Base-by-base conservation (phyloP, 306 rosid genomes). In the Senna tora region DNA sequence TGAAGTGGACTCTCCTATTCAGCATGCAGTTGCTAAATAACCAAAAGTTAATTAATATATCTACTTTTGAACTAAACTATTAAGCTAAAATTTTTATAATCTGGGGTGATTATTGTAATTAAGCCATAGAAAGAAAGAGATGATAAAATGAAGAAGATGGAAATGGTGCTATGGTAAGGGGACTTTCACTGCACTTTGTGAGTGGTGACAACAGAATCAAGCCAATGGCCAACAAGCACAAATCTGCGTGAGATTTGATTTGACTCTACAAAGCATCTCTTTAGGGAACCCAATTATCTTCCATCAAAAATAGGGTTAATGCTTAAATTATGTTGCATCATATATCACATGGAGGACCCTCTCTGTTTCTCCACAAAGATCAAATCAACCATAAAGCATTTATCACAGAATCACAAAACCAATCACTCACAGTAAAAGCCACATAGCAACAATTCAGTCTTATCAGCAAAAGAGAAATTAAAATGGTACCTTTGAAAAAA, bases 251-350 rank as follows among this genome's bases (percentile, higher is more conserved):
- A n/a, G n/a, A n/a, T n/a, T n/a, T n/a, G 25, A 10, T 64, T 71
- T 52, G 8, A 63, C 60, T 69, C 41, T 19, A 34, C 50, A 77
- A 53, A 50, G 57, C 74, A 69, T 60, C 45, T 61, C 56, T 67
- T 66, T 53, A 10, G n/a, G 21, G 56, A 73, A 43, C 65, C 72
- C 67, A 67, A 62, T 73, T 12, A 46, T 36, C 46, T 21, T 13
- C 34, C 14, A 47, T 75, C 49, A 28, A 59, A 54, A 41, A 66
- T 67, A 77, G 70, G 5, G 15, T 63, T 63, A 25, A 15, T 41
- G 56, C 72, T 71, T 51, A 71, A 50, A 75, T 62, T 39, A 73
- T 60, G 77, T 66, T 76, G 52, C 79, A 67, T 20, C 51, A 67
- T 39, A 68, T 25, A 25, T 32, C 70, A 72, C 57, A 43, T 65